Evolutionary conservation across 2,329 filamentous ascomycete species (phyloP), one percentile per base, ranked within the genome.

Genomic region (Penicillium corylophilum): DNA sequence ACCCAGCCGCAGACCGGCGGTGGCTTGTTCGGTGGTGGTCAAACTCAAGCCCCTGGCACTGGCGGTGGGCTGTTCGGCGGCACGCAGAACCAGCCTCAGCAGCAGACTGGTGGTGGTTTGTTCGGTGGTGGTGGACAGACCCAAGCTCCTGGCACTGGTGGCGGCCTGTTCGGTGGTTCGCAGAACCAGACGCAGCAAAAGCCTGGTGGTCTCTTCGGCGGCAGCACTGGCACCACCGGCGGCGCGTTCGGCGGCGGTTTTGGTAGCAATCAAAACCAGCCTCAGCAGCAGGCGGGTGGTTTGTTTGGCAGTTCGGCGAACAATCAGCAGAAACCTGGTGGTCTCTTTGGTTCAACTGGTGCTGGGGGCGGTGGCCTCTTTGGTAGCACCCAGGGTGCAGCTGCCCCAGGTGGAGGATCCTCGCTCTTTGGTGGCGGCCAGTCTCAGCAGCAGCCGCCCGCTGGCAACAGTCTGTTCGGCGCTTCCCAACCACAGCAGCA

Each of bases 391-490:
- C 62, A 62, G 53, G 57, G 26, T 39, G 59, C 61, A 5, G 50
- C 65, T 4, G 44, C 57, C 10, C 65, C 71, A 18, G 63, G 58
- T 24, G 52, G 63, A 2, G 64, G 81, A 20, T 74, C 73, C 52
- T 87, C 86, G 0, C 65, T 89, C 2, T 82, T 90, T 44, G 82
- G 83, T 18, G 77, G 70, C 53, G 78, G 48, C 15, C 65, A 68
- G 44, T 57, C 52, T 50, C 65, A 73, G 48, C 68, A 72, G 53
- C 68, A 68, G 54, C 65, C 70, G 59, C 47, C 64, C 28, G 60
- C 64, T 43, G 59, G 65, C 35, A 70, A 72, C 47, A 68, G 79
- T 61, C 57, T 84, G 22, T 84, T 84, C 57, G 82, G 82, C n/a
- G 70, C 67, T 44, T 76, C 75, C 6, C 78, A 79, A 57, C 76